Conservation (phyloP, 345 rosid genomes). For the Euphorbia pulcherrima region DNA sequence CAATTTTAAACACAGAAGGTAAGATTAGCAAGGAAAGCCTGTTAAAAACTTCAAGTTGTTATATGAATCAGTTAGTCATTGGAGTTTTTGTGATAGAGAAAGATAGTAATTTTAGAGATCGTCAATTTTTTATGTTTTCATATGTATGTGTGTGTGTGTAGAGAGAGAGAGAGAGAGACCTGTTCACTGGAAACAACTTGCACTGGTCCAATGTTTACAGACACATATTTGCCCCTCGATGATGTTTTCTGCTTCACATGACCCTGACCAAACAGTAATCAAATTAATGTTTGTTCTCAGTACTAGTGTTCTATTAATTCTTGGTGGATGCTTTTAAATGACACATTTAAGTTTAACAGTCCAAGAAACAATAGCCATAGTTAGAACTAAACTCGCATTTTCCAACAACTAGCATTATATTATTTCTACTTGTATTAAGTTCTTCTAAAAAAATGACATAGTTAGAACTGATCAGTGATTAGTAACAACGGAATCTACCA, state of each 20-base stretch:
- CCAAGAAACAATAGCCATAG: not conserved
- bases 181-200: slow-evolving; percentile 81
- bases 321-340: not conserved
- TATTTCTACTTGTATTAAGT: not conserved
- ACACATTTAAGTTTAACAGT: not conserved
- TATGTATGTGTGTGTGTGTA: not conserved
- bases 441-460: too few relatives aligned
- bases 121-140: too few relatives aligned
- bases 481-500: too few relatives aligned
- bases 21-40: not conserved
- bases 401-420: not conserved
- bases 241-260: slow-evolving; percentile 78
- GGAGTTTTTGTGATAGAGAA: too few relatives aligned
- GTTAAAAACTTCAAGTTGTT: too few relatives aligned
- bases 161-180: slow-evolving; percentile 44
- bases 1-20: not conserved
- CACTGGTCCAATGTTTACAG: slow-evolving; percentile 88
- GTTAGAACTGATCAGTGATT: too few relatives aligned
- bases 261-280: slow-evolving; percentile 41
- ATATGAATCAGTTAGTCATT: too few relatives aligned
- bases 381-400: not conserved
- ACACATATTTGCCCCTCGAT: slow-evolving; percentile 81
- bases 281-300: slow-evolving; percentile 2
- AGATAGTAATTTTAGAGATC: too few relatives aligned
- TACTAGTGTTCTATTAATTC: too few relatives aligned